Base-by-base conservation (phyloP, 805 yeast species). In the Kodamaea leandrae region DNA sequence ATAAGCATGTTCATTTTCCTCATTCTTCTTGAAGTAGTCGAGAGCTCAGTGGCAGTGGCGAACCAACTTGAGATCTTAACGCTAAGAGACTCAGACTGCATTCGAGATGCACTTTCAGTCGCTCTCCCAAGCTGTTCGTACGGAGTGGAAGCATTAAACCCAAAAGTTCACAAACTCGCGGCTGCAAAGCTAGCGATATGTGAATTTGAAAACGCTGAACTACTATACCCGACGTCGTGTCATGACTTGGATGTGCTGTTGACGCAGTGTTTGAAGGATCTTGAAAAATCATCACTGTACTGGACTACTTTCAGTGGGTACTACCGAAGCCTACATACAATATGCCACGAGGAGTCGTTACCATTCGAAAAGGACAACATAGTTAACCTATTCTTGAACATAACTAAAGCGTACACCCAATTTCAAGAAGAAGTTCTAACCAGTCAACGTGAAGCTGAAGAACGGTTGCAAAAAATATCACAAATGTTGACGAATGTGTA, bases 291-390 rank as follows among this genome's bases (percentile, higher is more conserved):
- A 2, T 66, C 78, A 0, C 84, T 82, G 49, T 78, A 82, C 73
- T 83, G 91, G 91, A 82, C 89, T 0, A 78, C 83, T 0, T 83
- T 74, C 52, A 80, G 80, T 46, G 87, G 87, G 0, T 76, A 82
- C 51, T 82, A 76, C 54, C 68, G 80, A 34, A 70, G 74, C 23
- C 61, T 82, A 3, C 65, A 76, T 2, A 65, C 68, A 2, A 61
- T 81, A 0, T 83, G 89, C 50, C 59, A 61, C 45, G 79, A 76
- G 42, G 72, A 75, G 35, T 63, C 77, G 0, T 46, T 74, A 1
- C 81, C 82, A 0, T 75, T 55, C 49, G 77, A 76, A 43, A 77
- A 76, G 47, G 76, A 74, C 24, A 77, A 73, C 41, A 64, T 78
- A 0, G 43, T 77, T 36, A 53, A 60, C 9, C 49, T 77, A 26